phyloP scores from a whole-genome alignment of 2,329 filamentous ascomycete genomes.

The Plectosphaerella plurivora region DNA sequence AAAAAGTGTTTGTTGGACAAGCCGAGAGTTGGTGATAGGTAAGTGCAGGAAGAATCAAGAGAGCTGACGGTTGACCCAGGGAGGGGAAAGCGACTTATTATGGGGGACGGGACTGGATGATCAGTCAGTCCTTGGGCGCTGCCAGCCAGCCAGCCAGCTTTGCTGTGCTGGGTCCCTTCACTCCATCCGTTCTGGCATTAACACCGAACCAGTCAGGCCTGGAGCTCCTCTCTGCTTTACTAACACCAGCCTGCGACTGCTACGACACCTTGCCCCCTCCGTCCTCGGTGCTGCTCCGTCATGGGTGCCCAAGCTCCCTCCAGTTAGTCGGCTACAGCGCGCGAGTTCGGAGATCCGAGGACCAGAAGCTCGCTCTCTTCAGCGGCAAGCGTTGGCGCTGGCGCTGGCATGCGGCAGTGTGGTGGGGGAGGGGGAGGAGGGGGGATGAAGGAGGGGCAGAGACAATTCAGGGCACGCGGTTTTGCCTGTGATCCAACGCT shows the following conservation, averaged over 20 bases:
- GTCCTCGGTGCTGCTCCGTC: no score
- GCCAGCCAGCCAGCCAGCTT: no score
- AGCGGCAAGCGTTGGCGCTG: neutral
- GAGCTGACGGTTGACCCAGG: slow-evolving; percentile 5
- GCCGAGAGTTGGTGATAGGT: slow-evolving; percentile 3
- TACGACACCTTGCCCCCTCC: no score
- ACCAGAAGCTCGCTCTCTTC: neutral
- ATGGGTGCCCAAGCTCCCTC: no score
- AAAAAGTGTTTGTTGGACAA: slow-evolving; percentile 1
- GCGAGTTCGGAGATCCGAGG: slow-evolving; percentile 2
- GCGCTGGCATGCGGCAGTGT: neutral
- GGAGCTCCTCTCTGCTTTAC: no score
- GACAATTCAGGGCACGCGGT: neutral
- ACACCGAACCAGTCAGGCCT: no score
- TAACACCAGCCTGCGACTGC: no score
- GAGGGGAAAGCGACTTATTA: slow-evolving; percentile 1
- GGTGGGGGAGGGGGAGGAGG: no score
- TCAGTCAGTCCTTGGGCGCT: no score
- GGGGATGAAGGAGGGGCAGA: neutral
- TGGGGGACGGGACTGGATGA: neutral
- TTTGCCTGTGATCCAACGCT: neutral
- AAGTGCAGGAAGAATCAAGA: slow-evolving; percentile 4
- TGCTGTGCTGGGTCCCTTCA: no score
- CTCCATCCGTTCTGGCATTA: no score
- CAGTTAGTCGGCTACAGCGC: no score